Percentiles rank a stretch among this genome's conserved stretches.
These are phyloP conservation scores for Tetrahymena thermophila DNA, from an alignment of 73 alveolate genomes.

Conservation along the genomic window DNA sequence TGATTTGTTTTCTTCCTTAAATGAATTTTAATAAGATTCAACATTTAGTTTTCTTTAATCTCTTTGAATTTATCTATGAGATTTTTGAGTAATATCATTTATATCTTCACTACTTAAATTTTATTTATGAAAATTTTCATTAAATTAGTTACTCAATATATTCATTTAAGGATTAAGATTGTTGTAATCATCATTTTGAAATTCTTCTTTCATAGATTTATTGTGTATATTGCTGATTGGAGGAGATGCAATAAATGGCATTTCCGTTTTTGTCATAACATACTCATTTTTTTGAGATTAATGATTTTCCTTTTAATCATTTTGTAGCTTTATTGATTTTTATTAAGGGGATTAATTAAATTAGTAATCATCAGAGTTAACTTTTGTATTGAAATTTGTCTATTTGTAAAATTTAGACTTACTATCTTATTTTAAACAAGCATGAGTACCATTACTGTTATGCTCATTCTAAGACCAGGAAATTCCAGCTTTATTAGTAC, in stretches of 20 bases:
- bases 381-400: not conserved
- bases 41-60: not conserved
- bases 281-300: not conserved
- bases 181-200: not conserved
- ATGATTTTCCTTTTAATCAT: not conserved
- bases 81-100: not conserved
- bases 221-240: not conserved
- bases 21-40: not conserved
- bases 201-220: not conserved
- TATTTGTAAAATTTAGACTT: not conserved
- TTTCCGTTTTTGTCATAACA: not conserved
- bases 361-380: not conserved
- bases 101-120: not conserved
- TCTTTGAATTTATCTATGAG: not conserved
- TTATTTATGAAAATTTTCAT: not conserved
- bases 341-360: not conserved
- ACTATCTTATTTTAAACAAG: not conserved
- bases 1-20: not conserved
- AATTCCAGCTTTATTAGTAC: not conserved
- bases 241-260: not conserved
- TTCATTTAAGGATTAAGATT: not conserved
- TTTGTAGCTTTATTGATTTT: not conserved
- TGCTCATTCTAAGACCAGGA: not conserved
- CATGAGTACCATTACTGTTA: not conserved
- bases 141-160: not conserved